Evolutionary conservation across 1,139 yeast species (phyloP), one percentile per base, ranked within the genome.

Genomic region (Pichia sp.): DNA sequence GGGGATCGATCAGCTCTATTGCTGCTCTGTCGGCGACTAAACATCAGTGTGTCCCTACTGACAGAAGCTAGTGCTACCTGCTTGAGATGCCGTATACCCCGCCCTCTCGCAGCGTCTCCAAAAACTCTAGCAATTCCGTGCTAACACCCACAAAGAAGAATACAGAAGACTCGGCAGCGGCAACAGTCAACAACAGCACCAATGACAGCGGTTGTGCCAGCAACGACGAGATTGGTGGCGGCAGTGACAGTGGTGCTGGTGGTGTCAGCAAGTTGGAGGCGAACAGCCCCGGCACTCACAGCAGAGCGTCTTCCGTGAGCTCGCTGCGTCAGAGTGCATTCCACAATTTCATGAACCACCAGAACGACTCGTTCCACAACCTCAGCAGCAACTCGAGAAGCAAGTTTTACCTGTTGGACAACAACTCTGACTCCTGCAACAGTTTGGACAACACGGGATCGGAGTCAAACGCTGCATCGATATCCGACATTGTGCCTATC

Each of bases 281-380:
- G 8, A 42, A 26, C 34, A 30, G 8, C 34, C 8, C 13, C 30
- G 34, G 19, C 23, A 30, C 8, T 19, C 16, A 5, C 38, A 45
- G 19, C 38, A 23, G 19, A 36, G 7, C n/a, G 40, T 36, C 40
- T 3, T 36, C 40, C n/a, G 40, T 36, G 40, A 36, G 40, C 40
- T 36, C 40, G 40, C 40, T 36, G 41, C 55, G 41, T 10, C 63
- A 58, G 29, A 57, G 56, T 29, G 64, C 64, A 3, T 62, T 63
- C 42, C 55, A 52, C 31, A 55, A 59, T 4, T 52, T 62, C 26
- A 57, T 63, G 59, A 43, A 52, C 13, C 55, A 53, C 8, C 54
- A 55, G 30, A 58, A 58, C 41, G 57, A 51, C 10, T 61, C 64
- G 5, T 50, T 53, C 30, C 47, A 46, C 23, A 38, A 30, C 31